phyloP scores from a whole-genome alignment of 75 land plant species.

The Pinus albicaulis region DNA sequence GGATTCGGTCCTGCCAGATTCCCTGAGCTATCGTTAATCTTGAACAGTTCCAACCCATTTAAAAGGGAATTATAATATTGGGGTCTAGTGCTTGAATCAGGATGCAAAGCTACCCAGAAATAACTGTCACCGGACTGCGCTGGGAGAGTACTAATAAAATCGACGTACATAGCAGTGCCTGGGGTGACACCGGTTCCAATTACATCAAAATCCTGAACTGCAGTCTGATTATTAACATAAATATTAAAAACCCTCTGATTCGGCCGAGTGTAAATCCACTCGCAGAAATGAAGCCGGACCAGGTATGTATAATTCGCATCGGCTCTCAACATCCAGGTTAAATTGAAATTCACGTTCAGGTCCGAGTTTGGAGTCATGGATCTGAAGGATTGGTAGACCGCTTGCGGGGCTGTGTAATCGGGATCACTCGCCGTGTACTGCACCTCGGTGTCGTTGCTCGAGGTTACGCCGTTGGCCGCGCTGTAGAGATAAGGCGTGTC shows the following conservation, averaged over 20 bases:
- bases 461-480: slow-evolving; percentile 46
- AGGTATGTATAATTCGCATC: slow-evolving; percentile 68
- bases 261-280: slow-evolving; percentile 23
- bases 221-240: slow-evolving; percentile 68
- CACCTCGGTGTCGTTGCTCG: slow-evolving; percentile 6
- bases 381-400: slow-evolving; percentile 69
- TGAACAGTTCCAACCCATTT: slow-evolving; percentile 85
- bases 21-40: slow-evolving; percentile 47
- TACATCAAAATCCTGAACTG: slow-evolving; percentile 39
- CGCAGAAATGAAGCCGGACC: slow-evolving; percentile 88
- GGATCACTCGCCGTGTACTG: slow-evolving; percentile 5
- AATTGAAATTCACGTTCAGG: slow-evolving; percentile 49
- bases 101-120: slow-evolving; percentile 55
- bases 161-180: slow-evolving; percentile 35
- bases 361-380: slow-evolving; percentile 49
- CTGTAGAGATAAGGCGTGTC: slow-evolving; percentile 50
- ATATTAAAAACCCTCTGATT: slow-evolving; percentile 73
- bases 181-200: slow-evolving; percentile 10
- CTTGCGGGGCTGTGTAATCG: slow-evolving; percentile 55
- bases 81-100: slow-evolving; percentile 22
- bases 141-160: slow-evolving; percentile 35
- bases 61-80: slow-evolving; percentile 50
- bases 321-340: slow-evolving; percentile 65
- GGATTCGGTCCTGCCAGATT: slow-evolving; percentile 75
- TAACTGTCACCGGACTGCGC: slow-evolving; percentile 10